These are phyloP conservation scores for Lentinus tigrinus DNA, from an alignment of 768 basidiomycete genomes.

Conservation along the genomic window DNA sequence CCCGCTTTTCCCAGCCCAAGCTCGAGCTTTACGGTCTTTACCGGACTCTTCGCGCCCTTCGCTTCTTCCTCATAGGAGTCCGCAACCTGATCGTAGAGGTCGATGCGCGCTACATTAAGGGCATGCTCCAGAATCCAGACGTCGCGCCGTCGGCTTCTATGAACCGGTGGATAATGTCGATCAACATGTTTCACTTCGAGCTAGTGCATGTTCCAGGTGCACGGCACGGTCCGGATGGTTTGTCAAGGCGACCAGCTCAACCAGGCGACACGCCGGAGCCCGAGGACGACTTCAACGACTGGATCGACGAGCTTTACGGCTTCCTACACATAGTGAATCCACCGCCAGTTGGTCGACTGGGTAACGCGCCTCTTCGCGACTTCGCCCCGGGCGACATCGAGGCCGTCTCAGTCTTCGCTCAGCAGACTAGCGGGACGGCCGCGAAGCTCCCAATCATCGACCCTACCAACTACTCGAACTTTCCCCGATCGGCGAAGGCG, in stretches of 20 bases:
- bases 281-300: too few species aligned
- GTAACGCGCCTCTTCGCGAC: too few species aligned
- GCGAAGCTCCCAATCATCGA: too few species aligned
- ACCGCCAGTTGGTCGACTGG: too few species aligned
- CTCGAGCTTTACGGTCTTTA: conserved; percentile 26
- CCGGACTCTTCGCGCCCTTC: background rate
- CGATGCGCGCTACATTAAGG: conserved; percentile 37
- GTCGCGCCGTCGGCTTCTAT: conserved; percentile 35
- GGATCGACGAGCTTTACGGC: too few species aligned
- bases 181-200: conserved; percentile 36
- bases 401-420: too few species aligned
- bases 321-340: too few species aligned
- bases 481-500: too few species aligned
- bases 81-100: conserved; percentile 35
- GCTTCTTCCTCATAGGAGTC: conserved; percentile 1
- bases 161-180: conserved; percentile 42
- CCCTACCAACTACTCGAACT: too few species aligned
- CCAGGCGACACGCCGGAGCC: background rate
- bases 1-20: conserved; percentile 24
- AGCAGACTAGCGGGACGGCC: too few species aligned
- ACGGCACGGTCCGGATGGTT: conserved; percentile 29
- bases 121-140: conserved; percentile 39
- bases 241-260: conserved; percentile 22
- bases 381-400: too few species aligned
- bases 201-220: conserved; percentile 35